Evolutionary conservation across 2,329 filamentous ascomycete genomes (phyloP).

Genomic region (Fusarium euwallaceae): DNA sequence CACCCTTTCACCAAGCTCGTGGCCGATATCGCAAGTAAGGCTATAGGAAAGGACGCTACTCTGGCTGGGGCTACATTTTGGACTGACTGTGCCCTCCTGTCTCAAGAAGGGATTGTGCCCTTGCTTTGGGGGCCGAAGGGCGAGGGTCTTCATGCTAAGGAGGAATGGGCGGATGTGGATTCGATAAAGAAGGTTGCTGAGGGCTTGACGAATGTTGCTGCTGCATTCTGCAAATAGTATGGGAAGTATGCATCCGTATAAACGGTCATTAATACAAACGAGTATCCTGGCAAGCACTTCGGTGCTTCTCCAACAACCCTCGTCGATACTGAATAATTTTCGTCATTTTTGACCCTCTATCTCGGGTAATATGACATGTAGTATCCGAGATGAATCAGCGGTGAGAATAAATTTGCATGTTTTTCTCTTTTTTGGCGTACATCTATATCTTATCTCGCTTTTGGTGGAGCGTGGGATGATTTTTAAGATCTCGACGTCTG

Average conservation of each 20-base stretch:
- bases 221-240: conserved; percentile 47
- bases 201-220: conserved; percentile 44
- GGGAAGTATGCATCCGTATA: background rate
- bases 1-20: conserved; percentile 57
- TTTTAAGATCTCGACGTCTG: background rate
- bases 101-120: conserved; percentile 58
- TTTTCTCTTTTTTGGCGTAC: background rate
- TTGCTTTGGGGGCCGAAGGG: conserved; percentile 63
- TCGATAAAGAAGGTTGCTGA: conserved; percentile 55
- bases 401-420: background rate
- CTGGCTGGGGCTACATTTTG: conserved; percentile 56
- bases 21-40: conserved; percentile 42
- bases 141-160: conserved; percentile 62
- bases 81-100: conserved; percentile 65
- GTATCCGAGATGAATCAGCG: background rate
- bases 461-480: background rate
- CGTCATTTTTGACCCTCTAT: background rate
- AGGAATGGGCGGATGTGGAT: conserved; percentile 63
- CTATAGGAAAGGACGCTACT: conserved; percentile 44
- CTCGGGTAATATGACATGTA: background rate
- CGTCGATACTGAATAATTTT: background rate
- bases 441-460: background rate
- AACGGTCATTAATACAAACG: no score
- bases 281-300: no score
- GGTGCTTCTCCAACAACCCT: background rate